phyloP scores from a whole-genome alignment of 1,284 basidiomycete species.

The Pseudozyma tsukubaensis region DNA sequence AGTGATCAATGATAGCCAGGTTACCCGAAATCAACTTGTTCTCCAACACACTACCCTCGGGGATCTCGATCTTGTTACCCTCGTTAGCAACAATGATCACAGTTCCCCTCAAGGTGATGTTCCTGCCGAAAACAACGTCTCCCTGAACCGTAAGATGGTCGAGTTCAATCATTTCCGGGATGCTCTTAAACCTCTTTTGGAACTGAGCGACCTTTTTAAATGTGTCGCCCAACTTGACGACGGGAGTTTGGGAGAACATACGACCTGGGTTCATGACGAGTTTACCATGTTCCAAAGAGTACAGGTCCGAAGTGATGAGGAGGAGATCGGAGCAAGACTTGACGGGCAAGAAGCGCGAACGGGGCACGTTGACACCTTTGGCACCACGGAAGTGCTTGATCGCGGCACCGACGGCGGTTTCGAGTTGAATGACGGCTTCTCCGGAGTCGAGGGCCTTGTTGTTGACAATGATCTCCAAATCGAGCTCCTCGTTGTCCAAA shows the following conservation, averaged over 20 bases:
- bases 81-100: conserved; percentile 83
- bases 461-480: conserved; percentile 94
- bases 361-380: conserved; percentile 97
- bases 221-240: conserved; percentile 92
- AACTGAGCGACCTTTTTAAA: conserved; percentile 89
- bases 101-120: conserved; percentile 76
- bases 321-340: conserved; percentile 77
- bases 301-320: conserved; percentile 96
- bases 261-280: conserved; percentile 77
- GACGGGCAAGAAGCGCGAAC: conserved; percentile 95
- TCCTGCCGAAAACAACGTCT: conserved; percentile 94
- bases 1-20: conserved; percentile 69
- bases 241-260: conserved; percentile 85
- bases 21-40: conserved; percentile 75
- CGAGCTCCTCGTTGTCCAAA: conserved; percentile 84
- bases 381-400: conserved; percentile 94
- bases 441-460: conserved; percentile 76
- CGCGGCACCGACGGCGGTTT: conserved; percentile 96
- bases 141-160: conserved; percentile 97
- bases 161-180: conserved; percentile 83
- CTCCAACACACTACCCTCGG: conserved; percentile 93
- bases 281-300: conserved; percentile 92
- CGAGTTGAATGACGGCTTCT: conserved; percentile 87
- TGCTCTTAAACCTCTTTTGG: conserved; percentile 97
- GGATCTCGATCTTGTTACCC: conserved; percentile 93